These are phyloP conservation scores for Cyberlindnera maclurae DNA, from an alignment of 805 yeast genomes.

Conservation along the genomic window DNA sequence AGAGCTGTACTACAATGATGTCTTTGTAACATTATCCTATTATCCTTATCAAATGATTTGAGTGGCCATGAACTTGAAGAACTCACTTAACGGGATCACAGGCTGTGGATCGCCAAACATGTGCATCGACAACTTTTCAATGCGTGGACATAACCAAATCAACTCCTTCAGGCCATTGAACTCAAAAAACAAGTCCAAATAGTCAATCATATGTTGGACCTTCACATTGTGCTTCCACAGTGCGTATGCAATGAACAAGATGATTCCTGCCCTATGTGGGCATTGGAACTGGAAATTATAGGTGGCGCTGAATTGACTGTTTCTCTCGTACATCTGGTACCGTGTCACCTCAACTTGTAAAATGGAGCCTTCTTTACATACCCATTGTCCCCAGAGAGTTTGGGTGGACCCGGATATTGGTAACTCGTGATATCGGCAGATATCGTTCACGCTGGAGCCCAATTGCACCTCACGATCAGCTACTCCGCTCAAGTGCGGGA, in stretches of 20 bases:
- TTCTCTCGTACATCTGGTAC: background rate
- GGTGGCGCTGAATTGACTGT: background rate
- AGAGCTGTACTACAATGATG: no score
- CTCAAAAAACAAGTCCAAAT: constrained; percentile 1
- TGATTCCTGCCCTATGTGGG: background rate
- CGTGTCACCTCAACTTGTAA: background rate
- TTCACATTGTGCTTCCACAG: background rate
- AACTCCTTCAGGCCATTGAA: constrained; percentile 2
- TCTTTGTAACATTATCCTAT: no score
- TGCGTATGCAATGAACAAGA: background rate
- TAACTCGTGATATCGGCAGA: constrained; percentile 1
- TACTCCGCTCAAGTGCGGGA: background rate
- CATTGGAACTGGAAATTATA: constrained; percentile 1
- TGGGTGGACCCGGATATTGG: background rate
- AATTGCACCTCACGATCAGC: background rate
- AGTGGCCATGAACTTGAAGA: no score
- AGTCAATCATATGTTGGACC: background rate
- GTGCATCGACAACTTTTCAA: background rate
- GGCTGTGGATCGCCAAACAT: background rate
- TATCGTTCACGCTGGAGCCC: background rate
- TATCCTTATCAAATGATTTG: no score
- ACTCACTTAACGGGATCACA: no score
- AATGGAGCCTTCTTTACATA: background rate
- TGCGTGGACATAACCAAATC: constrained; percentile 1
- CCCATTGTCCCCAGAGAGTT: constrained; percentile 1